These are phyloP conservation scores for Salix exigua DNA, from an alignment of 345 rosid genomes.

Conservation along the genomic window DNA sequence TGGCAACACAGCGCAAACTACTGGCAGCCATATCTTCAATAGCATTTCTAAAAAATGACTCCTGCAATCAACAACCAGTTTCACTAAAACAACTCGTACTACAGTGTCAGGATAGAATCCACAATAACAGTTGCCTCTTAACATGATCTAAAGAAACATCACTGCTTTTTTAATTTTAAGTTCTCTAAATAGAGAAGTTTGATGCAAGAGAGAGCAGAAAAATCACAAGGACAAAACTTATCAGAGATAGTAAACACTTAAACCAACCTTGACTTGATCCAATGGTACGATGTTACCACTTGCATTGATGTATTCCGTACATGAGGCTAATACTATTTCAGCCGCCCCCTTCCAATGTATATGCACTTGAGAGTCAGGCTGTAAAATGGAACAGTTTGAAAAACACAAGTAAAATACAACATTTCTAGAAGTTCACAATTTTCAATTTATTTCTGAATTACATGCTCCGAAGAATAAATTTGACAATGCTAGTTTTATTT, in stretches of 20 bases:
- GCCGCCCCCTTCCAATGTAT: slow-evolving; percentile 99
- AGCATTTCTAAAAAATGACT: slow-evolving; percentile 50
- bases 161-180: neutral
- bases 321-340: slow-evolving; percentile 79
- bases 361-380: slow-evolving; percentile 73
- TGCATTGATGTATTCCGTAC: slow-evolving; percentile 61
- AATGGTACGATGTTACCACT: slow-evolving; percentile 51
- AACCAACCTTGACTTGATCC: slow-evolving; percentile 57
- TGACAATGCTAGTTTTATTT: neutral
- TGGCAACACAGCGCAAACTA: slow-evolving; percentile 92
- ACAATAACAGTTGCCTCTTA: neutral
- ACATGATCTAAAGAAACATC: neutral
- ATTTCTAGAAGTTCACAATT: neutral
- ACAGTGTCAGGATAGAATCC: neutral
- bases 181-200: neutral
- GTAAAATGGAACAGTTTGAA: slow-evolving; percentile 17
- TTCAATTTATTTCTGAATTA: neutral
- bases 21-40: slow-evolving; percentile 87
- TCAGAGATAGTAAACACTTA: neutral
- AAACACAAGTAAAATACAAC: neutral
- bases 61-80: slow-evolving; percentile 36
- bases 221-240: neutral
- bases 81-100: neutral
- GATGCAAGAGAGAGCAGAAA: neutral
- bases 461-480: neutral